These are phyloP conservation scores for Massariosphaeria phaeospora DNA, from an alignment of 495 filamentous ascomycete species.

Conservation along the genomic window DNA sequence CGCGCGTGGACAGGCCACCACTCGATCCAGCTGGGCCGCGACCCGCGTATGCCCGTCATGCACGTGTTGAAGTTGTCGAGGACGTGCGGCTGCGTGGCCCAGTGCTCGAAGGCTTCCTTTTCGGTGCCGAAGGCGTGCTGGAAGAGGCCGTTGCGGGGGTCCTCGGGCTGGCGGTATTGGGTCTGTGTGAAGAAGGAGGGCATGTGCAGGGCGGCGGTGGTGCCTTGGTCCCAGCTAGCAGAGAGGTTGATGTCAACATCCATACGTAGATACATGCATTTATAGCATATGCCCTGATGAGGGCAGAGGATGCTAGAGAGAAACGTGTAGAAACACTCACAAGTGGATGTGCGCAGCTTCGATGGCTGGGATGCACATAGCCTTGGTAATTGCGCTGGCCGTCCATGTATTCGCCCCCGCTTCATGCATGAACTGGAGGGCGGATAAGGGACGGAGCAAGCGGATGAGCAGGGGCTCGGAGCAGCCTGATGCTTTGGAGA, in stretches of 20 bases:
- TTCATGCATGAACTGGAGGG: neutral
- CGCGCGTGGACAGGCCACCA: neutral
- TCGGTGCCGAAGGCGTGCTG: conserved; percentile 17
- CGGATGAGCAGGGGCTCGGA: neutral
- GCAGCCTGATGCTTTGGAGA: neutral
- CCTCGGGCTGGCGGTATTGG: neutral
- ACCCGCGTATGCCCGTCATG: conserved; percentile 49
- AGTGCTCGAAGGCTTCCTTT: conserved; percentile 3
- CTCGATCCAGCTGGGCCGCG: conserved; percentile 52
- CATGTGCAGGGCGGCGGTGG: neutral
- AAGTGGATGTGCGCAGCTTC: neutral
- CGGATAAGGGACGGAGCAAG: neutral
- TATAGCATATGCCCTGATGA: no score
- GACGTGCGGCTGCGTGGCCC: neutral
- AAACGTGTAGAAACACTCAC: neutral
- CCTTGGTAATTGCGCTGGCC: neutral
- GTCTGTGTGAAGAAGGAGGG: neutral
- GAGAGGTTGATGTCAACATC: no score
- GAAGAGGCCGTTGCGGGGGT: conserved; percentile 1
- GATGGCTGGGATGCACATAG: neutral
- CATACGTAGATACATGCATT: no score
- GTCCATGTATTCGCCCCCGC: neutral
- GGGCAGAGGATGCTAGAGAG: neutral
- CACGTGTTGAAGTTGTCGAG: conserved; percentile 46
- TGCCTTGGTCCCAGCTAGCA: neutral